Conservation (phyloP, 1,284 basidiomycete species). For the Singerocomus rubriflavus region DNA sequence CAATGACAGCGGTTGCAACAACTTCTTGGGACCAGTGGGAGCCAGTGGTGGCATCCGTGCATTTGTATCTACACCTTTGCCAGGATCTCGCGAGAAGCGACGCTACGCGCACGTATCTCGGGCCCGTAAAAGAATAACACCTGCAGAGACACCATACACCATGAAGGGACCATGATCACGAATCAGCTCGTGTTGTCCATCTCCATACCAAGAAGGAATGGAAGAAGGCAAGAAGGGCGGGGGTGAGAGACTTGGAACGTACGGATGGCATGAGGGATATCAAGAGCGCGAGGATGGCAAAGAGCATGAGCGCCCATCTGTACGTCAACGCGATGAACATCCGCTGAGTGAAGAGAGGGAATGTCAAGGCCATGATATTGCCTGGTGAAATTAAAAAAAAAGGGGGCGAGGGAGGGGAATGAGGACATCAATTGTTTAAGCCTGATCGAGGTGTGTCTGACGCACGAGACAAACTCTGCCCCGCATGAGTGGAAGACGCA, state of each 20-base stretch:
- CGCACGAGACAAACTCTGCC: slow-evolving; percentile 66
- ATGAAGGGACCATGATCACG: neutral
- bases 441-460: slow-evolving; percentile 1
- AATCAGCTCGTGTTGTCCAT: slow-evolving; percentile 4
- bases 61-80: slow-evolving; percentile 18
- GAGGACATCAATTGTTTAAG: neutral
- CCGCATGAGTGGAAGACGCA: slow-evolving; percentile 74
- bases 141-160: slow-evolving; percentile 1
- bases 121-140: slow-evolving; percentile 21
- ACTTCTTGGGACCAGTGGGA: neutral
- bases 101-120: slow-evolving; percentile 55
- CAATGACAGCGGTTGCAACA: neutral
- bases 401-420: neutral
- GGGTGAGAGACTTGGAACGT: slow-evolving; percentile 23
- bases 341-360: slow-evolving; percentile 61
- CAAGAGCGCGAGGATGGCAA: slow-evolving; percentile 53
- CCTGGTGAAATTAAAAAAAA: slow-evolving; percentile 36
- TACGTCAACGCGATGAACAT: slow-evolving; percentile 61
- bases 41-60: neutral
- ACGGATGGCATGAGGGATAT: slow-evolving; percentile 69
- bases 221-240: neutral
- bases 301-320: slow-evolving; percentile 68
- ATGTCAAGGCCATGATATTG: slow-evolving; percentile 53
- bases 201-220: neutral
- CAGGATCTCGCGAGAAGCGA: slow-evolving; percentile 50